Evolutionary conservation across 2,329 filamentous ascomycete genomes (phyloP).

Genomic region (Diaporthe sp.): DNA sequence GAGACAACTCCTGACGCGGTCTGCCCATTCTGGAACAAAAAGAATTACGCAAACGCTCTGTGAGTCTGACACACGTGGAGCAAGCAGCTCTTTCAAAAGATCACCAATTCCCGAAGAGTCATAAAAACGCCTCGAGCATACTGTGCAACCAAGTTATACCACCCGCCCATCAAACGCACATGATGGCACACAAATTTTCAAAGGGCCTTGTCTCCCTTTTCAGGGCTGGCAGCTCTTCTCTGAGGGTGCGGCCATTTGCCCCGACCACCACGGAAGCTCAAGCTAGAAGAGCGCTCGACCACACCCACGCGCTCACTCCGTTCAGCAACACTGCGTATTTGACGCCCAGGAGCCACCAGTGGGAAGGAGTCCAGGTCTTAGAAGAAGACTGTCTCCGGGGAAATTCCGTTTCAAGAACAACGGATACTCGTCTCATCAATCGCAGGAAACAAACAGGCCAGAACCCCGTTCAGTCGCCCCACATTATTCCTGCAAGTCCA

Average conservation of each 20-base stretch:
- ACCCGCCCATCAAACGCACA: not conserved
- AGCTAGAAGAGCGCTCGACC: not conserved
- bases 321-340: not conserved
- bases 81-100: slow-evolving; percentile 8
- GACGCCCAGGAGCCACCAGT: not conserved
- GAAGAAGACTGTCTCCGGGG: not conserved
- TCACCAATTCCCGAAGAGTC: not conserved
- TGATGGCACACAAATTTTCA: slow-evolving; percentile 5
- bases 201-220: not conserved
- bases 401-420: not conserved
- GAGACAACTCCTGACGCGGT: not conserved
- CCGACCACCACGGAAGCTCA: not conserved
- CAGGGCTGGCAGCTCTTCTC: not conserved
- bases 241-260: not conserved
- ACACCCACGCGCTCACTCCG: not conserved
- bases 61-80: slow-evolving; percentile 8
- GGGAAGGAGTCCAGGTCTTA: not conserved
- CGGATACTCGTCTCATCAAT: not conserved
- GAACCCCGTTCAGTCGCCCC: not conserved
- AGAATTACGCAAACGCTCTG: slow-evolving; percentile 1
- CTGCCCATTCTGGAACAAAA: slow-evolving; percentile 17
- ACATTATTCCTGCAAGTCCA: not conserved
- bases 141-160: slow-evolving; percentile 12
- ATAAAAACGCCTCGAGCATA: not conserved
- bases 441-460: not conserved